Conservation (phyloP, 2,329 filamentous ascomycete genomes). For the Botrytis fabae region DNA sequence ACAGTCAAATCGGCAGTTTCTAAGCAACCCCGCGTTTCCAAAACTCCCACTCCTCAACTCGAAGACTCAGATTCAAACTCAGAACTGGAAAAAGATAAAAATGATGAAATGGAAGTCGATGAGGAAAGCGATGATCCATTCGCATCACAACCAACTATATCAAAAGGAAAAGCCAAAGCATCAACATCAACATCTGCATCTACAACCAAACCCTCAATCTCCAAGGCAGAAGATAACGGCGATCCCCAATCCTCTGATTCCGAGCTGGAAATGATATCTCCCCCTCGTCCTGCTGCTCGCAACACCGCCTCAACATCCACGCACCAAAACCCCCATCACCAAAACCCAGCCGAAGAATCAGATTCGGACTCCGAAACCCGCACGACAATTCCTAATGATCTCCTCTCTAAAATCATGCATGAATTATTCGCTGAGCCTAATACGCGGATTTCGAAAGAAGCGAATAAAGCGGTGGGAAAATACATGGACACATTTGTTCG, state of each 20-base stretch:
- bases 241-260: background rate
- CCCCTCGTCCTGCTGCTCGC: background rate
- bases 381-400: conserved; percentile 62
- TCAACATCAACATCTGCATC: conserved; percentile 14
- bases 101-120: background rate
- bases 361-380: conserved; percentile 14
- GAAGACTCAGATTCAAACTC: background rate
- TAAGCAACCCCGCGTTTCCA: background rate
- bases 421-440: conserved; percentile 70
- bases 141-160: background rate
- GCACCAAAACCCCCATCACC: background rate
- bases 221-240: background rate
- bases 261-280: background rate
- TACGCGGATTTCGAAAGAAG: conserved; percentile 74
- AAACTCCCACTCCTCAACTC: background rate
- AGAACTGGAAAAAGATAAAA: background rate
- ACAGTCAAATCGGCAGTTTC: background rate
- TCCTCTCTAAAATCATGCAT: conserved; percentile 76
- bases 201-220: background rate
- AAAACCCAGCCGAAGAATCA: conserved; percentile 17
- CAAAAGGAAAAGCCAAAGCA: background rate
- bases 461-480: conserved; percentile 73
- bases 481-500: conserved; percentile 91
- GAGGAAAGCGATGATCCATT: conserved; percentile 11
- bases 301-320: background rate